Base-by-base conservation (phyloP, 2,329 filamentous ascomycete species). In the Colletotrichum lindemuthianum region DNA sequence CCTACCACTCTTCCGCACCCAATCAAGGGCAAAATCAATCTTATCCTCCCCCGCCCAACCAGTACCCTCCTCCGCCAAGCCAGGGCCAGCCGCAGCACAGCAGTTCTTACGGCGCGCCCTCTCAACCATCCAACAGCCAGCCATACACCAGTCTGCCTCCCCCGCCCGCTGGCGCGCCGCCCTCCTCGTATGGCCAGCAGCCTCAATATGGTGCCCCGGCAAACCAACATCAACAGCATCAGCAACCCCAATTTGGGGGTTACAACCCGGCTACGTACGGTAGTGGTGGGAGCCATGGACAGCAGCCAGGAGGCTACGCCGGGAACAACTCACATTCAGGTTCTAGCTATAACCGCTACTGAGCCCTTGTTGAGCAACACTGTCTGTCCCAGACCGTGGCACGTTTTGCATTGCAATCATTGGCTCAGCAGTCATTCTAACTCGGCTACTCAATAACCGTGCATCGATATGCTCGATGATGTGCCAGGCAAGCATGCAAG, bases 241-340 rank as follows among this genome's bases (percentile, higher is more conserved):
- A 60, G 52, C 59, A 67, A 61, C 15, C 45, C 15, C 63, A 65
- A 16, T 65, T 63, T 13, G 51, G 63, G n/a, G 72, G 72, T 43
- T 77, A 76, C 45, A 75, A 71, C 56, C 59, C 70, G 32, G 72
- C 72, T 9, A 75, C 72, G 6, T 73, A 75, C 40, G 69, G 70
- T 13, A 68, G 70, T 16, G 69, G 68, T 15, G 68, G 72, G 36
- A 70, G 70, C 33, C 69, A 72, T 34, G 68, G 72, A 16, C 72
- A 74, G 33, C 71, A 71, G 12, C 37, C 57, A 36, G 74, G 75
- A 68, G 75, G 72, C 36, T 79, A 78, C 59, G 73, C 74, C 9
- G 71, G 72, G 24, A 24, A 24, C 24, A 24, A 24, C 24, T 24
- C 4, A 40, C 70, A 71, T 13, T 60, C 63, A 7, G 50, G 57